Base-by-base conservation (phyloP, 768 basidiomycete genomes). In the Tulasnella sp. region DNA sequence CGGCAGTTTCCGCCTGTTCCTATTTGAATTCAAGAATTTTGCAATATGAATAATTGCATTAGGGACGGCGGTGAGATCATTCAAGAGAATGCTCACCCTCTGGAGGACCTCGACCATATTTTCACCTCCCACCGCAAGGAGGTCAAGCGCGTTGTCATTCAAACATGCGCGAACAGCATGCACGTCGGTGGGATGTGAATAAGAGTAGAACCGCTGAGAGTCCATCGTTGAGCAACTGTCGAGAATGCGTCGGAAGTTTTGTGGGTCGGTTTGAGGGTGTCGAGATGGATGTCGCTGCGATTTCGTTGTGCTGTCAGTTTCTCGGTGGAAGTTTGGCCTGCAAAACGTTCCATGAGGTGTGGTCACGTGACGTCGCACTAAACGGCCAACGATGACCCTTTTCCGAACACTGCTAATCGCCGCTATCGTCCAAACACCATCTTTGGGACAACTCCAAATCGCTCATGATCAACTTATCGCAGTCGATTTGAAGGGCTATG, bases 71-170 rank as follows among this genome's bases (percentile, higher is more conserved):
- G 34, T 27, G 21, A 31, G 5, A 27, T 1, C 34, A 16, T 6
- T 36, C 52, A 76, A 39, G 62, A n/a, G 8, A 62, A 58, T 19
- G 76, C 80, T 78, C 75, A 77, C 80, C 48, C 72, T 56, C 73
- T 89, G 87, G 58, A 94, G 84, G 80, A 95, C 87, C 80, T 94
- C 89, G 38, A 94, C 90, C 3, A 92, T 90, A 83, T 93, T 91
- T 79, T 91, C 90, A 58, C 91, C 92, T 52, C 91, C 93, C 52
- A 94, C 83, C 62, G 94, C 94, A 56, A 95, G 82, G 27, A 95
- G 87, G 84, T 93, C 93, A 3, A 82, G 81, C 1, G 89, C 93
- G 81, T 93, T 92, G 80, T 91, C 88, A 82, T 88, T 87, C 82
- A 89, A 86, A 82, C 90, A 92, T 46, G 92, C 88, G 79, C 90